A percentile compares a stretch with the other conserved stretches of the same genome.
These are phyloP conservation scores for Chalciporus chontae DNA, from an alignment of 768 basidiomycete genomes.

Conservation along the genomic window DNA sequence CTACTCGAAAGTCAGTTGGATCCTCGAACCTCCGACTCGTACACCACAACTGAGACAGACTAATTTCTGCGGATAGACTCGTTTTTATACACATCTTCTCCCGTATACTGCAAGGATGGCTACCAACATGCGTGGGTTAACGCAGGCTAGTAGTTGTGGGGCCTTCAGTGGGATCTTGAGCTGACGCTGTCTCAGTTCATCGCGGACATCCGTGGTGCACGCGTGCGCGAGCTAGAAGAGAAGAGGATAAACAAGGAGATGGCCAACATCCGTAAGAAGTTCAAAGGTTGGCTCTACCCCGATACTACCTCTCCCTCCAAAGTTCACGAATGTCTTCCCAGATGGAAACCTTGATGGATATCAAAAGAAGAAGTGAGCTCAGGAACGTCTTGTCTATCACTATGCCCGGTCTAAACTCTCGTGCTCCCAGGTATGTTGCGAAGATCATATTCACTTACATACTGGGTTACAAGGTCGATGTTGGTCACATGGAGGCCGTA, in stretches of 20 bases:
- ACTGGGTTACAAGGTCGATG: conserved; percentile 96
- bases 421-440: conserved; percentile 75
- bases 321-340: conserved; percentile 27
- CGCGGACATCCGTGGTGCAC: conserved; percentile 95
- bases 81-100: background rate
- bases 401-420: conserved; percentile 15
- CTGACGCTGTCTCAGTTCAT: conserved; percentile 69
- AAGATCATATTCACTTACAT: conserved; percentile 99
- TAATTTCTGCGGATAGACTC: background rate
- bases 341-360: conserved; percentile 87
- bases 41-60: background rate
- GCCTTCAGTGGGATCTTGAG: conserved; percentile 1
- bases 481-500: conserved; percentile 99
- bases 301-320: background rate
- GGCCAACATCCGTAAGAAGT: conserved; percentile 99
- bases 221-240: conserved; percentile 96
- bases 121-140: conserved; percentile 86
- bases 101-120: conserved; percentile 54
- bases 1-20: too few species aligned
- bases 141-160: conserved; percentile 58
- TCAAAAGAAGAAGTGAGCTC: conserved; percentile 86
- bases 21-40: background rate
- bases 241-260: conserved; percentile 99
- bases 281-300: conserved; percentile 66
- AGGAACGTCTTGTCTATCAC: conserved; percentile 7